phyloP scores from a whole-genome alignment of 179 eudicot genomes.

The Camellia oleifera region DNA sequence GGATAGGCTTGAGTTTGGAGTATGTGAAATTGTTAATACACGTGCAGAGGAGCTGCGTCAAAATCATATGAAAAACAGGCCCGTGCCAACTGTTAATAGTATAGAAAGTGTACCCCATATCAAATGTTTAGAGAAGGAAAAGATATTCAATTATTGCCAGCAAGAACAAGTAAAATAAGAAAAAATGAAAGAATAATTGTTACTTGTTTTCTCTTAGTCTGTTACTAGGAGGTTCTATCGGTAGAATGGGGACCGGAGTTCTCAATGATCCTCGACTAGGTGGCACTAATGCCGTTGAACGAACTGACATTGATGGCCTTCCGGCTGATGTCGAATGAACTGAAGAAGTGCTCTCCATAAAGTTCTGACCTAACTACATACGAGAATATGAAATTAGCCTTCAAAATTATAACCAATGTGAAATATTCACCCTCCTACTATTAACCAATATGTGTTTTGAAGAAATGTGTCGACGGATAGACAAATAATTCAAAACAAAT shows the following conservation, averaged over 20 bases:
- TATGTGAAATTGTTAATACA: too few relatives aligned
- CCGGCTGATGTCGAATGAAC: slow-evolving; percentile 93
- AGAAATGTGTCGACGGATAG: not conserved
- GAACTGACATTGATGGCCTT: slow-evolving; percentile 67
- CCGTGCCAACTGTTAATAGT: not conserved
- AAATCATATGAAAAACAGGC: not conserved
- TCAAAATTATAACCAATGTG: not conserved
- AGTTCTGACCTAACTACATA: slow-evolving; percentile 92
- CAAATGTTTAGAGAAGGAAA: not conserved
- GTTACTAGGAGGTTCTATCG: slow-evolving; percentile 61
- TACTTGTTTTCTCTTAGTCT: slow-evolving; percentile 65
- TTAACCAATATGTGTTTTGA: not conserved
- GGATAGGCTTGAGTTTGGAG: too few relatives aligned
- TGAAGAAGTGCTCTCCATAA: slow-evolving; percentile 64
- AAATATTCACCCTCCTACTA: not conserved
- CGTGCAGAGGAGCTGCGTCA: not conserved
- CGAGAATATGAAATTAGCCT: slow-evolving; percentile 28
- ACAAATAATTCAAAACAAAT: not conserved
- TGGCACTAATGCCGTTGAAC: slow-evolving; percentile 42
- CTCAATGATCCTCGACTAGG: slow-evolving; percentile 48
- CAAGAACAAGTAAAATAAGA: not conserved
- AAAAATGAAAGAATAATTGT: not conserved
- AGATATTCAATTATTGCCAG: not conserved
- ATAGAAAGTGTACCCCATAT: not conserved
- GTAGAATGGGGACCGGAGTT: slow-evolving; percentile 59